These are phyloP conservation scores for Chaetomium sp. DNA, from an alignment of 2,329 filamentous ascomycete genomes.

Conservation along the genomic window DNA sequence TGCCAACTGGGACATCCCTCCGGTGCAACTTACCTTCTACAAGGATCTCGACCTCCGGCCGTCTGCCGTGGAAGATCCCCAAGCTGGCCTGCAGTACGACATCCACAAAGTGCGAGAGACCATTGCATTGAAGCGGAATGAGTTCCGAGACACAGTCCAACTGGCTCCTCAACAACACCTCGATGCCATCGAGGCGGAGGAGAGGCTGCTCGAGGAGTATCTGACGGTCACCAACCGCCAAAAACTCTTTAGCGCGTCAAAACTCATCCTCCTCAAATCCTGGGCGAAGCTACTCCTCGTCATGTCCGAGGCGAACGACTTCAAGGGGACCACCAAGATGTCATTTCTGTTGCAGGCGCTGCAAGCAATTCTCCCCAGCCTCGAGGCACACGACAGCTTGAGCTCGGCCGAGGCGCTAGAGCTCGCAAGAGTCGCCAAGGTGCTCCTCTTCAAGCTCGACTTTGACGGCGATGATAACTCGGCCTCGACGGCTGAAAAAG, in stretches of 20 bases:
- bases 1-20: conserved; percentile 42
- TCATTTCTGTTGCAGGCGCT: conserved; percentile 80
- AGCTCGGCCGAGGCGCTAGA: conserved; percentile 65
- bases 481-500: conserved; percentile 34
- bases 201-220: conserved; percentile 52
- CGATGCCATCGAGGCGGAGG: conserved; percentile 49
- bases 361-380: conserved; percentile 79
- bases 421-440: conserved; percentile 68
- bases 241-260: conserved; percentile 48
- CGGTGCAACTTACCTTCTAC: conserved; percentile 54
- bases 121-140: conserved; percentile 61
- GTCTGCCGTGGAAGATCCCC: conserved; percentile 55
- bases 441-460: conserved; percentile 66
- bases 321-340: conserved; percentile 64
- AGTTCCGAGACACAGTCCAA: conserved; percentile 45
- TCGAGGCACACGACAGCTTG: conserved; percentile 69
- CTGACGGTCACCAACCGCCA: conserved; percentile 59
- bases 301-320: conserved; percentile 74
- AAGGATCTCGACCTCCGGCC: conserved; percentile 59
- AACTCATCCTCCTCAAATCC: conserved; percentile 64
- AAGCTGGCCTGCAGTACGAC: conserved; percentile 57
- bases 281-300: conserved; percentile 84
- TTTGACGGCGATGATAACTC: conserved; percentile 35
- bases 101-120: conserved; percentile 67
- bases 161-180: conserved; percentile 46